Evolutionary conservation across 1,139 yeast genomes (phyloP).

Genomic region (Saccharomyces hybrid): DNA sequence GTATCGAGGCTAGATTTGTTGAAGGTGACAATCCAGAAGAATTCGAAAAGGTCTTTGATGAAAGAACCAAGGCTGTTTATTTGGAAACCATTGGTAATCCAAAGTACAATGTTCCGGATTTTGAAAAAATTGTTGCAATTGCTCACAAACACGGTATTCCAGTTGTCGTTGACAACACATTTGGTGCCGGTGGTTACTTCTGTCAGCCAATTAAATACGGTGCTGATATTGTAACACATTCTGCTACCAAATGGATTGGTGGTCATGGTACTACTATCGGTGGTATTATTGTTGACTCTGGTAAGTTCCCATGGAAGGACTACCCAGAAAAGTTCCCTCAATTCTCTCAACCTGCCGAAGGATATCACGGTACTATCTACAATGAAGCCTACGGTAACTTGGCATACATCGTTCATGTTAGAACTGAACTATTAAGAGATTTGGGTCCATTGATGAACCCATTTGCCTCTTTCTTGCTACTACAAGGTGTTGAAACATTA

Average conservation of each 20-base stretch:
- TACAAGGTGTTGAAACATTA: conserved; percentile 91
- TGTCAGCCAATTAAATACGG: conserved; percentile 83
- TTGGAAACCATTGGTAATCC: conserved; percentile 94
- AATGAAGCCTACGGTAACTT: conserved; percentile 74
- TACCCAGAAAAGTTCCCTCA: conserved; percentile 87
- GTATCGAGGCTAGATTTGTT: conserved; percentile 78
- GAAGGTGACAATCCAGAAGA: conserved; percentile 67
- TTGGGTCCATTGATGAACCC: conserved; percentile 88
- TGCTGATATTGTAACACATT: conserved; percentile 77
- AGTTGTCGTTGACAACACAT: conserved; percentile 91
- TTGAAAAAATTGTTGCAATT: conserved; percentile 62
- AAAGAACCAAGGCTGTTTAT: conserved; percentile 81
- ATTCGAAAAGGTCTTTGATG: conserved; percentile 67
- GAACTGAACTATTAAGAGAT: conserved; percentile 85
- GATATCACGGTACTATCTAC: conserved; percentile 82
- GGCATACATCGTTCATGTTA: conserved; percentile 73
- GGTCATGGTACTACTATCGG: conserved; percentile 97
- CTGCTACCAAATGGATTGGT: conserved; percentile 97
- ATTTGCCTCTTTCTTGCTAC: conserved; percentile 73
- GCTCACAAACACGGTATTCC: conserved; percentile 90
- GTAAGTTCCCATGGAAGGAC: conserved; percentile 85
- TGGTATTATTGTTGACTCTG: conserved; percentile 84
- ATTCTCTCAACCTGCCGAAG: conserved; percentile 82
- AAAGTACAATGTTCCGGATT: conserved; percentile 85
- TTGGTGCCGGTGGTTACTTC: conserved; percentile 93